phyloP scores from a whole-genome alignment of 176 grass and related monocot species.

The Phoenix roebelenii region DNA sequence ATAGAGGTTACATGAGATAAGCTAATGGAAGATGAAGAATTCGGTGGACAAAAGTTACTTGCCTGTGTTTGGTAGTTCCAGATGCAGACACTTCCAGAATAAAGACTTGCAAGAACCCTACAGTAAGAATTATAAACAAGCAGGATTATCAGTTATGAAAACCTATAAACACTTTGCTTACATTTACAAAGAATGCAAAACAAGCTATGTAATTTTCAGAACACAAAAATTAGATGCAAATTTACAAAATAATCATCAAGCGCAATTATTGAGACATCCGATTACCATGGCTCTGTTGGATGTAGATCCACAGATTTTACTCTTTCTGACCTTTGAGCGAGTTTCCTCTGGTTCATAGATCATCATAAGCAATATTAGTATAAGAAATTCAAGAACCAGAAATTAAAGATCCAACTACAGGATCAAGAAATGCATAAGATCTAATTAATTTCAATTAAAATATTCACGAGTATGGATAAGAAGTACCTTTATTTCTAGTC shows the following conservation, averaged over 20 bases:
- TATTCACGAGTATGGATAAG: constrained; percentile 8
- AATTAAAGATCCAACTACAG: neutral
- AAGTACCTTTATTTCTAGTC: constrained; percentile 99
- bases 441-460: neutral
- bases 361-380: constrained; percentile 13
- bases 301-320: constrained; percentile 98
- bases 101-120: constrained; percentile 93
- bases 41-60: constrained; percentile 9
- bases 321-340: constrained; percentile 83
- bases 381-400: constrained; percentile 11
- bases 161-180: no score
- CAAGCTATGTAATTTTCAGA: no score
- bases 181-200: no score
- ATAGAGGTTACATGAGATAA: no score
- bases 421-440: no score
- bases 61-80: constrained; percentile 97
- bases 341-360: constrained; percentile 71
- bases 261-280: neutral
- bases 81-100: constrained; percentile 92
- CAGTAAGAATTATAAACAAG: constrained; percentile 3
- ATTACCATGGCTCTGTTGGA: constrained; percentile 94
- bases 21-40: no score
- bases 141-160: no score
- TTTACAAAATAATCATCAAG: no score
- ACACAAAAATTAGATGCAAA: no score